phyloP scores from a whole-genome alignment of 306 rosid species.

The Trifolium pratense region DNA sequence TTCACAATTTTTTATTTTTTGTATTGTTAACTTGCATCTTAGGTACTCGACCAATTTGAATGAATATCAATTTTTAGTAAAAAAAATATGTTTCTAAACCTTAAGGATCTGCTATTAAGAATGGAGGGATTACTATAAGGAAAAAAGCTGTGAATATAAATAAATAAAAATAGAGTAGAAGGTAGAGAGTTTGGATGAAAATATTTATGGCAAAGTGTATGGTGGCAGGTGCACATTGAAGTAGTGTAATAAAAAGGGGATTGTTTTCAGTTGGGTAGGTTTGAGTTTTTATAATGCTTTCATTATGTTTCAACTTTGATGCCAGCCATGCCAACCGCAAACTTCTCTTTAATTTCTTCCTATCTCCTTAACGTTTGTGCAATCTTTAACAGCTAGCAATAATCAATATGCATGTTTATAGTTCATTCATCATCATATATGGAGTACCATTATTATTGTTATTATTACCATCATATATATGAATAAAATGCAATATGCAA shows the following conservation, averaged over 20 bases:
- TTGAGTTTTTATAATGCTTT: slow-evolving; percentile 64
- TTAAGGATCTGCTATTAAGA: background rate
- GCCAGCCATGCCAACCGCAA: slow-evolving; percentile 25
- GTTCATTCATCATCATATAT: slow-evolving; percentile 2
- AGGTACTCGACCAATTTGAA: too few relatives aligned
- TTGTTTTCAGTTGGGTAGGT: slow-evolving; percentile 86
- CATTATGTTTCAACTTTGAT: slow-evolving; percentile 38
- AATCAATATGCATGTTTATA: background rate
- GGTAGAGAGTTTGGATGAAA: slow-evolving; percentile 48
- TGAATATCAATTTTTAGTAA: too few relatives aligned
- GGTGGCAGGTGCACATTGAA: slow-evolving; percentile 85
- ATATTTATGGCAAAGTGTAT: slow-evolving; percentile 61
- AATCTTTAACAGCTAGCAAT: slow-evolving; percentile 18
- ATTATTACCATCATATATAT: slow-evolving; percentile 21
- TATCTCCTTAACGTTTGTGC: slow-evolving; percentile 48
- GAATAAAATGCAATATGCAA: slow-evolving; percentile 76
- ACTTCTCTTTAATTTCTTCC: slow-evolving; percentile 35
- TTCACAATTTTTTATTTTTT: too few relatives aligned
- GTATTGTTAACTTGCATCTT: too few relatives aligned
- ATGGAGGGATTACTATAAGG: background rate
- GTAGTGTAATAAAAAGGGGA: slow-evolving; percentile 66
- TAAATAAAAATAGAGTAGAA: slow-evolving; percentile 1
- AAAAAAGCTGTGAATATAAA: background rate
- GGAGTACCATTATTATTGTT: slow-evolving; percentile 5
- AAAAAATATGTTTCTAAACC: too few relatives aligned